Evolutionary conservation across 805 yeast species (phyloP).

Genomic region (Debaryomyces maramus): DNA sequence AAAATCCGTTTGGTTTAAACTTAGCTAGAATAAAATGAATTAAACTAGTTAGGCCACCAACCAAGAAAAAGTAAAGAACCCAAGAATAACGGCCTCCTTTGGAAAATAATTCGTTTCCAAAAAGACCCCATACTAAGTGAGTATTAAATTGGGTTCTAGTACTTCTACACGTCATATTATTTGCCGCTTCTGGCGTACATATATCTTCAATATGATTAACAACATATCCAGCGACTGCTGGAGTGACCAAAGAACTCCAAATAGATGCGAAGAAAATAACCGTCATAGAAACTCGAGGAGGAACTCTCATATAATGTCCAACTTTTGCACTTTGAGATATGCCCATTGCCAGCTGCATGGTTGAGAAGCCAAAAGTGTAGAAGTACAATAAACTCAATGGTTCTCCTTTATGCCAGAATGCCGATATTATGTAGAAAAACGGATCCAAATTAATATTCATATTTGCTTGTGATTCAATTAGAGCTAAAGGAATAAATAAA

Average conservation of each 20-base stretch:
- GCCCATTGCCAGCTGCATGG: slow-evolving; percentile 13
- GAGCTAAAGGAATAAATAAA: slow-evolving; percentile 10
- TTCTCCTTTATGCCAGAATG: slow-evolving; percentile 14
- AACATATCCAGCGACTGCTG: slow-evolving; percentile 9
- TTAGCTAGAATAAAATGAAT: neutral
- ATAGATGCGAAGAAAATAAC: slow-evolving; percentile 8
- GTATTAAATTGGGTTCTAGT: slow-evolving; percentile 9
- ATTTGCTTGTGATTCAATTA: slow-evolving; percentile 11
- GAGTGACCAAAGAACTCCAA: slow-evolving; percentile 10
- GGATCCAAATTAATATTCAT: slow-evolving; percentile 7
- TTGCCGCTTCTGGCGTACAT: slow-evolving; percentile 10
- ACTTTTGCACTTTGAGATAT: slow-evolving; percentile 12
- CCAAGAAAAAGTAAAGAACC: slow-evolving; percentile 14
- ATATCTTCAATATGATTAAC: slow-evolving; percentile 8
- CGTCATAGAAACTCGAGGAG: slow-evolving; percentile 9
- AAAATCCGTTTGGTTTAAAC: neutral
- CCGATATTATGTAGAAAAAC: slow-evolving; percentile 11
- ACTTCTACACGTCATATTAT: slow-evolving; percentile 13
- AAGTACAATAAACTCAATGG: slow-evolving; percentile 13
- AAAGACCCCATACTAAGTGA: slow-evolving; percentile 16
- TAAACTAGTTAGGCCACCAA: slow-evolving; percentile 5
- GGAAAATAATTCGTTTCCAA: slow-evolving; percentile 11
- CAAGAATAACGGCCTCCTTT: slow-evolving; percentile 12
- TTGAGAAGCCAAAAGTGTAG: slow-evolving; percentile 10
- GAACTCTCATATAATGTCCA: slow-evolving; percentile 15